Evolutionary conservation across 1,139 yeast species (phyloP), one percentile per base, ranked within the genome.

Genomic region (Wickerhamomyces sp.): DNA sequence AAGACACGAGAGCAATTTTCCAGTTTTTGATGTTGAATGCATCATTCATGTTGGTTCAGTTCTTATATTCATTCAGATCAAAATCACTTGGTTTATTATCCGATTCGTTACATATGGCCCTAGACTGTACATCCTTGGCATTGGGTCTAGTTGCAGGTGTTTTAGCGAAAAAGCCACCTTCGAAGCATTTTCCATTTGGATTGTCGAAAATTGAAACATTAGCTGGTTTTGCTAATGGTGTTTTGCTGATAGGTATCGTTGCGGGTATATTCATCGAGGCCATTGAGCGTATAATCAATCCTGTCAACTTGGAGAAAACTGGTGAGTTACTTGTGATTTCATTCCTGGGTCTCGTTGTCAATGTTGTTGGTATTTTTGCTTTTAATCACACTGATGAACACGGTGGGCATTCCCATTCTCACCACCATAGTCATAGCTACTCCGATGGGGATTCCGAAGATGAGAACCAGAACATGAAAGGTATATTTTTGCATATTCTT

Each of bases 161-260:
- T 6, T 47, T 76, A 36, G 67, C 80, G 4, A 75, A 73, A 44
- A 62, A 66, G 43, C 76, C 77, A 2, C 76, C 89, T 8, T 78
- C 77, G 38, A 72, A 80, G 12, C 70, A 76, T 39, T 91, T 75
- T 52, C 97, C 98, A 0, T 88, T 86, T 62, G 96, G 96, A 0
- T 66, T 89, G 39, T 71, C 78, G 12, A 78, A 87, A 55, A 79
- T 91, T 32, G 98, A 89, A 54, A 87, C 93, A 2, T 68, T 93
- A 39, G 93, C 96, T 0, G 98, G 98, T 0, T 91, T 91, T 51
- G 85, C 97, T 6, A 91, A 91, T 57, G 98, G 96, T 9, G 82
- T 94, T 6, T 61, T 91, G 32, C 66, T 91, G 32, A 62, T 93
- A 21, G 96, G 95, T 3, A 91, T 91, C 31, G 88, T 91, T 20